Conservation (phyloP, 257 asterid genomes). For the Solanum chiquidenum region DNA sequence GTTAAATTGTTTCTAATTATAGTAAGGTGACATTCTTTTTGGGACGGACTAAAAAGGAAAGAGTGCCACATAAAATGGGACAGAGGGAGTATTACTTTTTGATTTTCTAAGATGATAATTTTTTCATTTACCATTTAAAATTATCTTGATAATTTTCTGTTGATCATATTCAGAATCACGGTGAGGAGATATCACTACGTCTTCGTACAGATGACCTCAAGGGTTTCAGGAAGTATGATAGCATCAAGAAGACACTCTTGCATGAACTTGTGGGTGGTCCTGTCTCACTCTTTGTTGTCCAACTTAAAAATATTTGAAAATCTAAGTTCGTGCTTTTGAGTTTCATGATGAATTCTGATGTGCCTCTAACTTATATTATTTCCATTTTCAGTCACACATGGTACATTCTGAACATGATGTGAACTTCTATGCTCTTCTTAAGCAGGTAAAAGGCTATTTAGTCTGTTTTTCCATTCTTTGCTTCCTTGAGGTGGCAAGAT, state of each 20-base stretch:
- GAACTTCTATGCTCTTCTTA: slow-evolving; percentile 63
- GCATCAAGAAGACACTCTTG: slow-evolving; percentile 80
- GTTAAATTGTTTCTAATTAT: neutral
- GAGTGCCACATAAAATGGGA: neutral
- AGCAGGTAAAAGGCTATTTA: slow-evolving; percentile 39
- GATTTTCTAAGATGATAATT: neutral
- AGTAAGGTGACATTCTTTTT: neutral
- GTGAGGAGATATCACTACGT: slow-evolving; percentile 91
- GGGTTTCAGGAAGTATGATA: slow-evolving; percentile 87
- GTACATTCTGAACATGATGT: slow-evolving; percentile 78
- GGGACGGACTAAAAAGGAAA: neutral
- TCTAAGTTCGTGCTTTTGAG: neutral
- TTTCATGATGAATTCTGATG: neutral
- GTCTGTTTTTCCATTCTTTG: neutral
- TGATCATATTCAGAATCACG: slow-evolving; percentile 51
- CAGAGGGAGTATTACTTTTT: neutral
- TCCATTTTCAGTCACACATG: slow-evolving; percentile 75
- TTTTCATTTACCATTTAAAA: slow-evolving; percentile 2
- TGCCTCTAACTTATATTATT: neutral
- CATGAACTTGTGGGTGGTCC: slow-evolving; percentile 65
- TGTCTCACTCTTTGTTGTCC: neutral
- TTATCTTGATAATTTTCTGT: slow-evolving; percentile 7
- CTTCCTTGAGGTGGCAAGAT: neutral
- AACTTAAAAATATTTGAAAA: neutral
- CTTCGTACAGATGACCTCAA: slow-evolving; percentile 92